Conservation (phyloP, 805 yeast genomes). For the Candida sakaeoensis region DNA sequence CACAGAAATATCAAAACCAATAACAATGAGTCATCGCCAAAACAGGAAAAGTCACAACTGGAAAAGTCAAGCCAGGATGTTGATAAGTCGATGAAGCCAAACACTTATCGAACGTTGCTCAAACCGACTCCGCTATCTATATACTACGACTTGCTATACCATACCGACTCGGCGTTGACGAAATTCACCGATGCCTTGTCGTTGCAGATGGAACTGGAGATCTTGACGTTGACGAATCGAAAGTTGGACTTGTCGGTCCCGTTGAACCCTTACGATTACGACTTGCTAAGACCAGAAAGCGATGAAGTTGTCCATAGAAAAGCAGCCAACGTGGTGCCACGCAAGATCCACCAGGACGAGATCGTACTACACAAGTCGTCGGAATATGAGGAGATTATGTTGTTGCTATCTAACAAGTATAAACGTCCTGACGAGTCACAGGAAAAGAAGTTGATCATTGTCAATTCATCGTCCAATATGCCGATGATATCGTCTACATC, state of each 20-base stretch:
- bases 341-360: conserved; percentile 42
- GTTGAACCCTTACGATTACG: conserved; percentile 58
- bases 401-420: conserved; percentile 37
- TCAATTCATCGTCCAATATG: conserved; percentile 25
- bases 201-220: conserved; percentile 83
- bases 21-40: conserved; percentile 13
- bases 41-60: too few species aligned
- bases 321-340: conserved; percentile 25
- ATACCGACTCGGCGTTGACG: conserved; percentile 72
- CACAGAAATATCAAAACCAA: conserved; percentile 69
- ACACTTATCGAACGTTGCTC: conserved; percentile 71
- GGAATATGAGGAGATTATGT: conserved; percentile 89
- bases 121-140: conserved; percentile 77
- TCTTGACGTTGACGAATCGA: conserved; percentile 72
- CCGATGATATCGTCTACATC: conserved; percentile 12
- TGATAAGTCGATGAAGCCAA: too few species aligned
- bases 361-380: conserved; percentile 58
- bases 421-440: conserved; percentile 35
- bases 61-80: too few species aligned
- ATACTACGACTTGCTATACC: conserved; percentile 81
- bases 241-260: conserved; percentile 74
- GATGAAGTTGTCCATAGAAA: conserved; percentile 33
- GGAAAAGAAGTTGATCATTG: conserved; percentile 38
- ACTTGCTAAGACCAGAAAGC: conserved; percentile 45
- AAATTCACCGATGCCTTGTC: conserved; percentile 77